These are phyloP conservation scores for Trichoderma orchidacearum DNA, from an alignment of 495 filamentous ascomycete species.

Conservation along the genomic window DNA sequence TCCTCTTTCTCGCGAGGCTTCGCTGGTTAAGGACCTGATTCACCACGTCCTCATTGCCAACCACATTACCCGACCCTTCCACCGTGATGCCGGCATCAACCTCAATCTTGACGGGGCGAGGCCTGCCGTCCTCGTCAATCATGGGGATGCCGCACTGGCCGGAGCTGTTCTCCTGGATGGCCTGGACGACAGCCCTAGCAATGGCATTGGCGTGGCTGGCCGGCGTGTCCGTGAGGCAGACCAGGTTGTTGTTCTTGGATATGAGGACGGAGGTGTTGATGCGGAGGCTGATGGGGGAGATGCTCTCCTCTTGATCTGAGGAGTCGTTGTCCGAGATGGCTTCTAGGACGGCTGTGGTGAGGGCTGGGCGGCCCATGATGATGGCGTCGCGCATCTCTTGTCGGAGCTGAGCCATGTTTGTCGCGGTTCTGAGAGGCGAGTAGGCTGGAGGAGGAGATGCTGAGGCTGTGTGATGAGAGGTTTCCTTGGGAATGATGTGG, in stretches of 20 bases:
- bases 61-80: conserved; percentile 9
- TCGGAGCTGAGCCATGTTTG: not conserved
- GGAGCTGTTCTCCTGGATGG: conserved; percentile 8
- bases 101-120: conserved; percentile 10
- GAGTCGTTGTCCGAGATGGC: not conserved
- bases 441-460: not conserved
- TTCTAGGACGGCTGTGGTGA: not conserved
- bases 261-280: conserved; percentile 11
- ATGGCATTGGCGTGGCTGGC: conserved; percentile 5
- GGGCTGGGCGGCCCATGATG: not conserved
- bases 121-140: conserved; percentile 14
- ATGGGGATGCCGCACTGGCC: conserved; percentile 11
- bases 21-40: not conserved
- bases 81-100: conserved; percentile 10
- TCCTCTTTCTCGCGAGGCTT: not conserved
- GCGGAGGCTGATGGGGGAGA: conserved; percentile 8
- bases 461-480: not conserved
- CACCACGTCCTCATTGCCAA: conserved; percentile 5
- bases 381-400: not conserved
- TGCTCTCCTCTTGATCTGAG: not conserved
- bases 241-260: conserved; percentile 10
- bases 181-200: conserved; percentile 6
- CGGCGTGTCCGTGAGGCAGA: conserved; percentile 4
- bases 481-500: not conserved
- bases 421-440: not conserved